Percentiles rank a stretch among this genome's conserved stretches.
phyloP scores from a whole-genome alignment of 148 eudicot genomes.

The Fagopyrum tataricum region DNA sequence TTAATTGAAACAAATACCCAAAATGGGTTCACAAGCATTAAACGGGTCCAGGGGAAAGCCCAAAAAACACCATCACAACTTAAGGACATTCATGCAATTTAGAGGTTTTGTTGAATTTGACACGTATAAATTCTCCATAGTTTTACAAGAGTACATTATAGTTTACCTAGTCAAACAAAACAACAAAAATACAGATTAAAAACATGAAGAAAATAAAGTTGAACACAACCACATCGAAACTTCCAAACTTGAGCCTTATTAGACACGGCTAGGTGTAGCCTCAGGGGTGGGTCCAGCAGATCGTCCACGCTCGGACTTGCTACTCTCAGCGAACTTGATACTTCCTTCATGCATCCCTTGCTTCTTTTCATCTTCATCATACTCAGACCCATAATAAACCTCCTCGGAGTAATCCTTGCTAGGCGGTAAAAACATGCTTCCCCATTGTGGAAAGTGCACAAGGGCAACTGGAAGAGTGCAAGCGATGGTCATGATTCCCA shows the following conservation, averaged over 20 bases:
- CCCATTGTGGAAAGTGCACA: slow-evolving; percentile 60
- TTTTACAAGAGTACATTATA: too few relatives aligned
- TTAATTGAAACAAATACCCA: too few relatives aligned
- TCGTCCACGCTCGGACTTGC: slow-evolving; percentile 32
- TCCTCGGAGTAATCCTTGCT: slow-evolving; percentile 26
- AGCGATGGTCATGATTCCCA: slow-evolving; percentile 38
- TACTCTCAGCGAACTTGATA: slow-evolving; percentile 39
- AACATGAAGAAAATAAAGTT: too few relatives aligned
- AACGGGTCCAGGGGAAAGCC: too few relatives aligned
- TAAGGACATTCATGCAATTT: too few relatives aligned
- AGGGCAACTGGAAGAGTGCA: slow-evolving; percentile 40
- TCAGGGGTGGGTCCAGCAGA: slow-evolving; percentile 21
- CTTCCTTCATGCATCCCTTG: slow-evolving; percentile 51
- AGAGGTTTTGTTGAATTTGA: too few relatives aligned
- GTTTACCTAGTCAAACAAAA: too few relatives aligned
- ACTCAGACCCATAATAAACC: slow-evolving; percentile 36
- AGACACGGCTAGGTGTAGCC: slow-evolving; percentile 15
- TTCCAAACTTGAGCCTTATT: not conserved
- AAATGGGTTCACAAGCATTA: too few relatives aligned
- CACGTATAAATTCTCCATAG: too few relatives aligned
- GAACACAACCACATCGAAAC: not conserved
- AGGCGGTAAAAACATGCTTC: slow-evolving; percentile 39
- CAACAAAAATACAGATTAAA: too few relatives aligned
- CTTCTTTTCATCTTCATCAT: slow-evolving; percentile 29
- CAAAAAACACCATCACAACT: too few relatives aligned